Base-by-base conservation (phyloP, 371 early-diverging fungal genomes). In the Mucor mucedo region DNA sequence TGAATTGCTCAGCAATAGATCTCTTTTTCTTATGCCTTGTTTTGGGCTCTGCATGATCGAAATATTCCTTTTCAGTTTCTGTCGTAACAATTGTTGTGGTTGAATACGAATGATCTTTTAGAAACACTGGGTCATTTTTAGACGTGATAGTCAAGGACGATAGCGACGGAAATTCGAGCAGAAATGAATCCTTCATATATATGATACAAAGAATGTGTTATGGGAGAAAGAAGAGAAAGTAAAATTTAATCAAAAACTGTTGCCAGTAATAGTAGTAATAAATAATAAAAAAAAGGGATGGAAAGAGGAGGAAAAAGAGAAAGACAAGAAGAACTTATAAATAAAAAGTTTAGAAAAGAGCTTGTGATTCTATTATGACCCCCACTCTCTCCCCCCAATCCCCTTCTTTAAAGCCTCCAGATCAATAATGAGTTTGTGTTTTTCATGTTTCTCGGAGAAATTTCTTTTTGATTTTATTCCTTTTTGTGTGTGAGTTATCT, bases 71-170 rank as follows among this genome's bases (percentile, higher is more conserved):
- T 28, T 48, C 48, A 3, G 7, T 48, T 27, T 48, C 9, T 16
- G 28, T 27, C 27, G 48, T 28, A 28, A 1, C 48, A 7, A 48
- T 48, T 9, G 52, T 52, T 11, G 53, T 44, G 5, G 54, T 13
- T 5, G 45, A 44, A 13, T 32, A 42, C 8, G 29, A 52, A 16
- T 38, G 32, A 13, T 41, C 52, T 44, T 60, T 60, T 28, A 40
- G 28, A 53, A 42, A 60, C 1, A 41, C 41, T 14, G 65, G 59
- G 6, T 58, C 52, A 40, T 64, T 58, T 53, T 58, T 58, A n/a
- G 66, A 66, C 30, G 61, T 66, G 21, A 66, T 60, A 28, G 66
- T 66, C 13, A 66, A 9, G 16, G 66, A 66, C 4, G 66, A 66
- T 38, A 60, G 44, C 30, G 66, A 66, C 41, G 61, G 55, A 27